Evolutionary conservation across 1,284 basidiomycete genomes (phyloP).

Genomic region (Cryptococcus neoformans): DNA sequence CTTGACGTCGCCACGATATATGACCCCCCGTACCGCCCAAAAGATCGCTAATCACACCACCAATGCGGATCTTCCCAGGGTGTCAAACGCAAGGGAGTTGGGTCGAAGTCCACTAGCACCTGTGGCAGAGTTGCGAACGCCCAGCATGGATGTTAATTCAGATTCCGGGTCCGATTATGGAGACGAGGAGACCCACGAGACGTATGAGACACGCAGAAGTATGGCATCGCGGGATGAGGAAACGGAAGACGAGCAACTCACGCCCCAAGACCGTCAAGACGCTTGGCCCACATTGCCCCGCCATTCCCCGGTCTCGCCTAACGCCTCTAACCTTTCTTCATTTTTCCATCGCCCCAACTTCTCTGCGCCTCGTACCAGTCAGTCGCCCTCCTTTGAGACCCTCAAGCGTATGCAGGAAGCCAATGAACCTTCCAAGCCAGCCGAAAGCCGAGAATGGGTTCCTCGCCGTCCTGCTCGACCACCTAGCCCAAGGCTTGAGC

Average conservation of each 20-base stretch:
- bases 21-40: slow-evolving; percentile 34
- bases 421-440: slow-evolving; percentile 1
- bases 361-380: slow-evolving; percentile 4
- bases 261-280: neutral
- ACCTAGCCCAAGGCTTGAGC: slow-evolving; percentile 28
- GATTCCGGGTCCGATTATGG: neutral
- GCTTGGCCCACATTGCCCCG: neutral
- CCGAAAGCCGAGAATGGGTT: slow-evolving; percentile 16
- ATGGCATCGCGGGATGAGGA: neutral
- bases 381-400: slow-evolving; percentile 26
- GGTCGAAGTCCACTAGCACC: slow-evolving; percentile 6
- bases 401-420: slow-evolving; percentile 28
- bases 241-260: neutral
- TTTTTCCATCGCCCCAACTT: slow-evolving; percentile 14
- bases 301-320: neutral
- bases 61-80: neutral
- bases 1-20: slow-evolving; percentile 30
- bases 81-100: neutral
- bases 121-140: slow-evolving; percentile 4
- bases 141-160: neutral
- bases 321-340: slow-evolving; percentile 4
- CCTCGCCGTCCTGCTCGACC: slow-evolving; percentile 38
- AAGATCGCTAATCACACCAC: slow-evolving; percentile 20
- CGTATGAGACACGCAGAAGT: no score
- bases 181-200: neutral